A percentile compares a stretch with the other conserved stretches of the same genome.
phyloP scores from a whole-genome alignment of 768 basidiomycete species.

The Cantharellus anzutake region DNA sequence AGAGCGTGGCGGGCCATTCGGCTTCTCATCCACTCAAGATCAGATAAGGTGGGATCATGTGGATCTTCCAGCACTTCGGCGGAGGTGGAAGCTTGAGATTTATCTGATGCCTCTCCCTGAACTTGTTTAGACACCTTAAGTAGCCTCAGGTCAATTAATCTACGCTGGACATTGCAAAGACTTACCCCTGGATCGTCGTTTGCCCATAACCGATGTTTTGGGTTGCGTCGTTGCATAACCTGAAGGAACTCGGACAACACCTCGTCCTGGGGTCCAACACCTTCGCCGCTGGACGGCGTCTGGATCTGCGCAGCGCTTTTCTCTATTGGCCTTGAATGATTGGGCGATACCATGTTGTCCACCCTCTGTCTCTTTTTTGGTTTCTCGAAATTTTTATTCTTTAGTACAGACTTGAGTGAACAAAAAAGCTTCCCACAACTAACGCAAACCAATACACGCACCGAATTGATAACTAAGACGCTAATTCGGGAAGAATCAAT shows the following conservation, averaged over 20 bases:
- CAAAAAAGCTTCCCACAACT: background rate
- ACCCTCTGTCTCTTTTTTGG: background rate
- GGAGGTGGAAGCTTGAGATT: background rate
- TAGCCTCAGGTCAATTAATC: too few species aligned
- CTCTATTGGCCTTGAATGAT: background rate
- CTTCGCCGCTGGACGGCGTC: background rate
- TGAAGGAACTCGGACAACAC: background rate
- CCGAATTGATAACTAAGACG: slow-evolving; percentile 41
- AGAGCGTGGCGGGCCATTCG: slow-evolving; percentile 22
- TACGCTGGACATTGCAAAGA: too few species aligned
- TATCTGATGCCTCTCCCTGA: too few species aligned
- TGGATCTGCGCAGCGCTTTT: background rate
- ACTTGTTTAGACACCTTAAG: too few species aligned
- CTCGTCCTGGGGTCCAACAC: background rate
- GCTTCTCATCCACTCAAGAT: slow-evolving; percentile 57
- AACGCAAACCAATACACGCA: background rate
- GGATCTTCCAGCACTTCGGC: background rate
- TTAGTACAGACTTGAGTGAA: background rate
- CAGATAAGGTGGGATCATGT: slow-evolving; percentile 28
- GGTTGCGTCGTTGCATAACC: background rate
- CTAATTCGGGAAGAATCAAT: slow-evolving; percentile 60
- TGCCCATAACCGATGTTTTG: slow-evolving; percentile 46
- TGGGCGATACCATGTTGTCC: background rate
- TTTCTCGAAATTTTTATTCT: background rate
- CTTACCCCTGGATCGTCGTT: slow-evolving; percentile 21